These are phyloP conservation scores for Lactarius sp. DNA, from an alignment of 768 basidiomycete genomes.

Conservation along the genomic window DNA sequence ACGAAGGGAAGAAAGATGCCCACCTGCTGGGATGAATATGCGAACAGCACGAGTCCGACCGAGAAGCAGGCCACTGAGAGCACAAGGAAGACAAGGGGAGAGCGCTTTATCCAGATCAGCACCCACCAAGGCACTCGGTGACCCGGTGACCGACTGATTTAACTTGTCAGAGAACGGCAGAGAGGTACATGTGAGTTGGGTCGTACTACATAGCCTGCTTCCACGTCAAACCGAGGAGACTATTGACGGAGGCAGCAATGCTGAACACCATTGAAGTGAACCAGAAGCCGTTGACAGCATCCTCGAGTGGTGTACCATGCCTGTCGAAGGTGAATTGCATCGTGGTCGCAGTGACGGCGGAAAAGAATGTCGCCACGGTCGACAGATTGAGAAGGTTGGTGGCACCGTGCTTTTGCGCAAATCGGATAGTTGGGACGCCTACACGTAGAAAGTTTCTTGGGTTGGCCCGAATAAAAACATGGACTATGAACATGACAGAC, in stretches of 20 bases:
- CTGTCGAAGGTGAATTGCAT: constrained; percentile 61
- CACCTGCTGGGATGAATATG: constrained; percentile 70
- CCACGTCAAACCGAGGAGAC: constrained; percentile 72
- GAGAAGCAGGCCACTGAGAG: constrained; percentile 82
- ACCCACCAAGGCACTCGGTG: constrained; percentile 81
- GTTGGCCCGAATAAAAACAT: not conserved
- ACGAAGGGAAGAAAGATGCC: constrained; percentile 19
- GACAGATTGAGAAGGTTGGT: constrained; percentile 67
- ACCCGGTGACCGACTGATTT: constrained; percentile 60
- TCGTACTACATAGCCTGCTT: constrained; percentile 81
- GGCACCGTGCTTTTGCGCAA: constrained; percentile 69
- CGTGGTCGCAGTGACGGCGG: constrained; percentile 68
- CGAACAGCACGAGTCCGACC: constrained; percentile 68
- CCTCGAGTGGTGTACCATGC: constrained; percentile 35
- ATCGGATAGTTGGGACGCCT: constrained; percentile 75
- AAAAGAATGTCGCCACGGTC: constrained; percentile 75
- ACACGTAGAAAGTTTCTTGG: not conserved
- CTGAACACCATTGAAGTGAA: constrained; percentile 72
- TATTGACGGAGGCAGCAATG: constrained; percentile 73
- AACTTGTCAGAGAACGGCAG: constrained; percentile 8
- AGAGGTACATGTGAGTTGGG: constrained; percentile 1
- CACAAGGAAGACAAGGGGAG: constrained; percentile 77
- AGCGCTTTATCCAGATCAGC: constrained; percentile 81
- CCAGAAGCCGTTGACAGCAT: constrained; percentile 69
- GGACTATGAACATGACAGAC: constrained; percentile 36